Evolutionary conservation across 1,139 yeast species (phyloP).

Genomic region (Kluyveromyces marxianus): DNA sequence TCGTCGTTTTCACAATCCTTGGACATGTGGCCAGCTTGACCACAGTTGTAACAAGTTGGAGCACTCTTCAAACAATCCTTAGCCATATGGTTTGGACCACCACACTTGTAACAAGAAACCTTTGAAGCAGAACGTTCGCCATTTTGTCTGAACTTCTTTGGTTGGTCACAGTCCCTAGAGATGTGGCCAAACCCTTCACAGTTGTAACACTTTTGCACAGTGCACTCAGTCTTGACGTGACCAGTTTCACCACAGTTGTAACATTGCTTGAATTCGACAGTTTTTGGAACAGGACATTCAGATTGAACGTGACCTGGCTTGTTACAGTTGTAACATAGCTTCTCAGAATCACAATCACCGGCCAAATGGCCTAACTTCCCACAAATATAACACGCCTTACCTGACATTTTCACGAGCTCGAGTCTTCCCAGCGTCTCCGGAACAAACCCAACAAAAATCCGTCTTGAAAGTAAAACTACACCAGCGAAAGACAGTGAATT

Average conservation of each 20-base stretch:
- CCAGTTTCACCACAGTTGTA: constrained; percentile 75
- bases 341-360: constrained; percentile 73
- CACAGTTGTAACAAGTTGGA: constrained; percentile 87
- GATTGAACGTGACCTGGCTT: constrained; percentile 84
- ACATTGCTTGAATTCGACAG: constrained; percentile 78
- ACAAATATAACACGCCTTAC: constrained; percentile 86
- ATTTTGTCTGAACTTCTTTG: constrained; percentile 26
- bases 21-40: constrained; percentile 81
- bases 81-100: constrained; percentile 90
- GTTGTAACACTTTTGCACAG: constrained; percentile 68
- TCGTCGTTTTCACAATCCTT: constrained; percentile 60
- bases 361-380: constrained; percentile 92
- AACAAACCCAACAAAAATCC: not conserved
- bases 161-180: constrained; percentile 60
- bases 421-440: constrained; percentile 1
- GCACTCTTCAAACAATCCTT: constrained; percentile 77
- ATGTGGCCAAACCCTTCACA: constrained; percentile 85
- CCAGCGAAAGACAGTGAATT: no score
- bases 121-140: constrained; percentile 26
- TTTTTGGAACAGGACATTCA: constrained; percentile 83
- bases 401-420: constrained; percentile 37
- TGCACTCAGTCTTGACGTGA: constrained; percentile 66
- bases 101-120: constrained; percentile 83
- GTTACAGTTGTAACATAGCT: constrained; percentile 90
- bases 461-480: no score